These are phyloP conservation scores for carrot (Daucus carota) DNA, from an alignment of 129 eudicot genomes.

Conservation along the genomic window DNA sequence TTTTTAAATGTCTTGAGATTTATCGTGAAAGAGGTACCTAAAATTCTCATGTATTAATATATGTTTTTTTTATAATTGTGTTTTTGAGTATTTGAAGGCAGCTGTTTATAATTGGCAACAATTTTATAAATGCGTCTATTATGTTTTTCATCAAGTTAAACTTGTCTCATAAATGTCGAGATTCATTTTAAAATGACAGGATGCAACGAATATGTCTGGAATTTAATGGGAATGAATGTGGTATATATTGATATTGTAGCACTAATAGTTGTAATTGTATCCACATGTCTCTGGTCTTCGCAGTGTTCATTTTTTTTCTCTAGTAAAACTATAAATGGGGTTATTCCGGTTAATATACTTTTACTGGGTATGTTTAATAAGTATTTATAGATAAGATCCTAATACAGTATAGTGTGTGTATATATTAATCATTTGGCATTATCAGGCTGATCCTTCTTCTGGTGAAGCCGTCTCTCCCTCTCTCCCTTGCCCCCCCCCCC, in stretches of 20 bases:
- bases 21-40: conserved; percentile 72
- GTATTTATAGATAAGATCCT: too few relatives aligned
- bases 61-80: not conserved
- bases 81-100: not conserved
- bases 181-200: not conserved
- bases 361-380: too few relatives aligned
- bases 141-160: not conserved
- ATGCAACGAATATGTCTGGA: not conserved
- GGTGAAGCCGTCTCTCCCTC: conserved; percentile 50
- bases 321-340: not conserved
- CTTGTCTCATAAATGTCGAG: not conserved
- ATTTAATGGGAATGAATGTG: not conserved
- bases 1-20: conserved; percentile 70
- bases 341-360: too few relatives aligned
- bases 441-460: conserved; percentile 84
- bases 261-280: not conserved
- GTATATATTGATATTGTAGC: not conserved
- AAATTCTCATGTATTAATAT: not conserved
- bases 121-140: not conserved
- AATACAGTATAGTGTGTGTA: too few relatives aligned
- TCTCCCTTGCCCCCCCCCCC: too few relatives aligned
- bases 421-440: not conserved
- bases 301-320: not conserved
- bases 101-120: too few relatives aligned
- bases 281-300: not conserved